These are phyloP conservation scores for Phytophthora sp. DNA, from an alignment of 352 stramenopile species.

Conservation along the genomic window DNA sequence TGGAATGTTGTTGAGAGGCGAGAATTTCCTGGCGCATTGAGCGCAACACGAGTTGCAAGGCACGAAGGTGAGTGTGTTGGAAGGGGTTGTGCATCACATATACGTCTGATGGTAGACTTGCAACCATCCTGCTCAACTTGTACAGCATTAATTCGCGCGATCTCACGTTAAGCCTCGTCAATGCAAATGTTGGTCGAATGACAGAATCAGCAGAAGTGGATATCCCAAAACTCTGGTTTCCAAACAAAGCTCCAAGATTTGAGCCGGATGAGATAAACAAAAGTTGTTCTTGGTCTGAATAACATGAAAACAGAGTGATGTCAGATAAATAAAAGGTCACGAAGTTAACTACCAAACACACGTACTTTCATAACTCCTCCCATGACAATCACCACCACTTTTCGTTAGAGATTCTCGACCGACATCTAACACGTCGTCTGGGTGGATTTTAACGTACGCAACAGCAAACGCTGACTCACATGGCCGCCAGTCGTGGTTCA, in stretches of 20 bases:
- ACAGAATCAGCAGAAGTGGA: constrained; percentile 12
- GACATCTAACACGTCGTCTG: constrained; percentile 17
- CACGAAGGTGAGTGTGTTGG: constrained; percentile 29
- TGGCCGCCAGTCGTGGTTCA: not conserved
- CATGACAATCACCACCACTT: not conserved
- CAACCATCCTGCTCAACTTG: constrained; percentile 37
- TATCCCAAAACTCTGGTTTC: not conserved
- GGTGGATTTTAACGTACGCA: constrained; percentile 30
- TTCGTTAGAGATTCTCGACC: not conserved
- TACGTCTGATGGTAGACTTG: constrained; percentile 45
- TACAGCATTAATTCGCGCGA: constrained; percentile 35
- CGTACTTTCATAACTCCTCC: constrained; percentile 24
- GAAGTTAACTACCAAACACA: constrained; percentile 1
- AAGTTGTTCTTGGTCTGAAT: constrained; percentile 34
- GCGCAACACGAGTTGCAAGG: constrained; percentile 33
- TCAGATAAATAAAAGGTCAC: constrained; percentile 4
- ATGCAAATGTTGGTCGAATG: constrained; percentile 46
- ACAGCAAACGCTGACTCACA: constrained; percentile 24
- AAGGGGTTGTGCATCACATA: constrained; percentile 55
- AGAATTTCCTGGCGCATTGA: constrained; percentile 45
- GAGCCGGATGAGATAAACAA: constrained; percentile 56
- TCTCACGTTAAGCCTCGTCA: constrained; percentile 32
- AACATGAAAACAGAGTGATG: not conserved
- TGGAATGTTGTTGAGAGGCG: constrained; percentile 18
- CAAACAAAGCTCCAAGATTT: constrained; percentile 36